These are phyloP conservation scores for Populus tomentosa DNA, from an alignment of 441 rosid species.

Conservation along the genomic window DNA sequence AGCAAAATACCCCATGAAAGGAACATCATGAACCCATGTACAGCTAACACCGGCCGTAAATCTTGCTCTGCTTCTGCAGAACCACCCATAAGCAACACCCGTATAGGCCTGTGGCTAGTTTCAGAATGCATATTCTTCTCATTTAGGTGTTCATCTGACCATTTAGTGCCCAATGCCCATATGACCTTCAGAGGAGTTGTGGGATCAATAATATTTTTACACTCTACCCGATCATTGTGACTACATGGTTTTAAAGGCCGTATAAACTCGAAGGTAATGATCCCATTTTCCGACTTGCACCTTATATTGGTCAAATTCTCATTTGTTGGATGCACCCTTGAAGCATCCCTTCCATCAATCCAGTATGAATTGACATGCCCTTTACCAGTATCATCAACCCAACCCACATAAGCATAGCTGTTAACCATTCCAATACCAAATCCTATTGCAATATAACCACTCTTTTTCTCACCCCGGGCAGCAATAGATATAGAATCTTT, in stretches of 20 bases:
- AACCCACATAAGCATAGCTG: slow-evolving; percentile 87
- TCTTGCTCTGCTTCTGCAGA: slow-evolving; percentile 97
- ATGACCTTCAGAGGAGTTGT: slow-evolving; percentile 87
- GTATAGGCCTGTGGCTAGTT: slow-evolving; percentile 82
- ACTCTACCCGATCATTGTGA: slow-evolving; percentile 46
- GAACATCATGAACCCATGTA: slow-evolving; percentile 99
- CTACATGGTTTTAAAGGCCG: slow-evolving; percentile 74
- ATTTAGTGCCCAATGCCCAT: slow-evolving; percentile 96
- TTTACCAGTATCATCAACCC: slow-evolving; percentile 70
- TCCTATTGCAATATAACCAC: slow-evolving; percentile 86
- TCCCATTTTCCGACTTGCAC: slow-evolving; percentile 87
- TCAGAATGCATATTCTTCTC: slow-evolving; percentile 93
- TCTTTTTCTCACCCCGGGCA: slow-evolving; percentile 94
- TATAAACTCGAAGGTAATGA: slow-evolving; percentile 83
- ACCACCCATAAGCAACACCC: slow-evolving; percentile 68
- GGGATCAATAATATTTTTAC: slow-evolving; percentile 80
- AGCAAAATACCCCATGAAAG: slow-evolving; percentile 98
- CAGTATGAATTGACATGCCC: slow-evolving; percentile 81
- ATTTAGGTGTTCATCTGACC: slow-evolving; percentile 64
- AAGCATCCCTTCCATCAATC: slow-evolving; percentile 84
- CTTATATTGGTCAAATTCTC: slow-evolving; percentile 80
- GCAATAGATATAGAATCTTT: slow-evolving; percentile 77
- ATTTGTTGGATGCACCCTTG: slow-evolving; percentile 59
- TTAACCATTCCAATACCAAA: slow-evolving; percentile 77
- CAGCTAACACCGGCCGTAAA: slow-evolving; percentile 86